Evolutionary conservation across 495 filamentous ascomycete genomes (phyloP).

Genomic region (Letharia lupina): DNA sequence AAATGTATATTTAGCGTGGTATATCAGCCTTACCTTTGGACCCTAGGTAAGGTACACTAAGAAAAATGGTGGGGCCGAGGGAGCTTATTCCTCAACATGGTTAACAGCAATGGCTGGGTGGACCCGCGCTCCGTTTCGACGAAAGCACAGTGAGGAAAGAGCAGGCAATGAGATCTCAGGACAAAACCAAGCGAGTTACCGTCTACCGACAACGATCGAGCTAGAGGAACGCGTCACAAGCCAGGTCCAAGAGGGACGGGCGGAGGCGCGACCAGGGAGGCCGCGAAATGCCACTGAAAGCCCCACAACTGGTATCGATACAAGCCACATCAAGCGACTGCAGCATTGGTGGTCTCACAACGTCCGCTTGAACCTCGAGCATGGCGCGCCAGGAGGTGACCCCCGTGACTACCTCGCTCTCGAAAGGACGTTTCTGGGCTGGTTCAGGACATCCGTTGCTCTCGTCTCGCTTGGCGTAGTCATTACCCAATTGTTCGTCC

Average conservation of each 20-base stretch:
- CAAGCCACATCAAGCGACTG: neutral
- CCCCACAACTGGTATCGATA: neutral
- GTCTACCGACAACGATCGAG: neutral
- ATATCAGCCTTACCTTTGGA: too few species aligned
- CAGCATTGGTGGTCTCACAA: constrained; percentile 20
- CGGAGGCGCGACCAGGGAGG: neutral
- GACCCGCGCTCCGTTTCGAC: neutral
- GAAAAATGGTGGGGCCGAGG: too few species aligned
- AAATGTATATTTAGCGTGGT: too few species aligned
- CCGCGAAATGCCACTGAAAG: neutral
- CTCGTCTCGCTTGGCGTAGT: constrained; percentile 20
- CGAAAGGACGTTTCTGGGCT: constrained; percentile 23
- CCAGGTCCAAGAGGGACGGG: neutral
- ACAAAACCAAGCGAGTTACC: neutral
- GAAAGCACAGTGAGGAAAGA: neutral
- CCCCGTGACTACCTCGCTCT: constrained; percentile 25
- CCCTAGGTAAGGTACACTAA: too few species aligned
- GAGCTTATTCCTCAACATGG: too few species aligned
- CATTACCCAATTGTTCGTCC: constrained; percentile 21
- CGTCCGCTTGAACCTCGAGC: constrained; percentile 14
- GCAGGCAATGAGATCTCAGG: too few species aligned
- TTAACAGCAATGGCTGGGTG: neutral
- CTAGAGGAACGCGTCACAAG: constrained; percentile 4
- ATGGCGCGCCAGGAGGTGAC: constrained; percentile 10
- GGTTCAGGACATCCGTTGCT: constrained; percentile 20